phyloP scores from a whole-genome alignment of 495 filamentous ascomycete genomes.

The Letharia lupina region DNA sequence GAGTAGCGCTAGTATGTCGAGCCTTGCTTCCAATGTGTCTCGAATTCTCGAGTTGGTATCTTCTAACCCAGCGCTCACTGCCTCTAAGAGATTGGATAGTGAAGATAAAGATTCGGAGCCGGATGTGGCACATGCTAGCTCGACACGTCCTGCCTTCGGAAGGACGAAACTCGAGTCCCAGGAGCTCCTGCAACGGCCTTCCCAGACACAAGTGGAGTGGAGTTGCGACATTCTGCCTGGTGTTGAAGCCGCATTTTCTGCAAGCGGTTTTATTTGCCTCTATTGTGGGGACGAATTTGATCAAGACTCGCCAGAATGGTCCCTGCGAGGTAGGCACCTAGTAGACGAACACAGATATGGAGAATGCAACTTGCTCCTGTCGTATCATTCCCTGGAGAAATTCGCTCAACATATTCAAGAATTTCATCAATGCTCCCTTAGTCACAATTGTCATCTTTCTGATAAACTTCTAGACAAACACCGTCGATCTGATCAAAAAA shows the following conservation, averaged over 20 bases:
- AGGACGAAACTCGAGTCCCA: no score
- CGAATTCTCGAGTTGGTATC: neutral
- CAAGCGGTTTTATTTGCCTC: no score
- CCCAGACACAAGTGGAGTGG: neutral
- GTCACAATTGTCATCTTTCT: no score
- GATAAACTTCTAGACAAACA: no score
- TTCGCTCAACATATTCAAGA: neutral
- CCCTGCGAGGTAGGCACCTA: neutral
- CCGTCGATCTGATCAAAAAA: no score
- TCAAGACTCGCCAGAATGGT: neutral
- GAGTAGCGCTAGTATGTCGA: neutral
- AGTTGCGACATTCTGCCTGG: neutral
- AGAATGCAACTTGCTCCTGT: neutral
- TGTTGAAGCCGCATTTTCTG: neutral
- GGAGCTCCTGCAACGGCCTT: no score
- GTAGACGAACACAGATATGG: neutral
- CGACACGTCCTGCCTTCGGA: neutral
- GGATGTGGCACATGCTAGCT: neutral
- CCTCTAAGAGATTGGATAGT: neutral
- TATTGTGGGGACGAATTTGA: neutral
- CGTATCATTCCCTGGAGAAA: neutral
- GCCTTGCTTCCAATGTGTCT: conserved; percentile 1
- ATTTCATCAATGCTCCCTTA: neutral
- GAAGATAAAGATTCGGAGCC: neutral
- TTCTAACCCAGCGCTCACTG: neutral